Evolutionary conservation across 179 eudicot species (phyloP).

Genomic region (Dionaea muscipula): DNA sequence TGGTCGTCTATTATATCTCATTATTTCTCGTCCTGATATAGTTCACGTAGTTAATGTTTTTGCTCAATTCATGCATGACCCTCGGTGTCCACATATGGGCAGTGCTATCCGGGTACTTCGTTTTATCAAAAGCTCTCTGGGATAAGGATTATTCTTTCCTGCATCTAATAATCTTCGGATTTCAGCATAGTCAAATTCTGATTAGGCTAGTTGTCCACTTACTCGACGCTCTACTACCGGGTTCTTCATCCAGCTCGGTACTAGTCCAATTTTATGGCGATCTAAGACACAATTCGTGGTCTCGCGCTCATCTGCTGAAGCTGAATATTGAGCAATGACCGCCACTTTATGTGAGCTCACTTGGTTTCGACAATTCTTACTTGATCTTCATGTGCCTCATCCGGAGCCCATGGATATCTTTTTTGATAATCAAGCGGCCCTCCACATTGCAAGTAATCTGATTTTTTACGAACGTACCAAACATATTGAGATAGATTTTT

Average conservation of each 20-base stretch:
- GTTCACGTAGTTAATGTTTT: neutral
- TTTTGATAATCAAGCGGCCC: neutral
- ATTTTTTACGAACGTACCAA: neutral
- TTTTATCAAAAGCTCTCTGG: no score
- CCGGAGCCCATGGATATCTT: neutral
- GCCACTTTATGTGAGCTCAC: neutral
- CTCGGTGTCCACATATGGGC: neutral
- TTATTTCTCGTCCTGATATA: neutral
- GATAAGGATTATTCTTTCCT: neutral
- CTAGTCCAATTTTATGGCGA: neutral
- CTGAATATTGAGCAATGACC: neutral
- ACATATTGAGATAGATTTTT: slow-evolving; percentile 1
- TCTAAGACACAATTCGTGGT: neutral
- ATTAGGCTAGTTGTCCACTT: neutral
- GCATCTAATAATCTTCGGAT: neutral
- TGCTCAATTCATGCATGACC: neutral
- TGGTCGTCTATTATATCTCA: neutral
- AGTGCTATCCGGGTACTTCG: no score
- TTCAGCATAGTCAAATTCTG: neutral
- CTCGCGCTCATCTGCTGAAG: neutral
- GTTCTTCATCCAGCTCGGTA: neutral
- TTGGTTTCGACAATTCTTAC: neutral
- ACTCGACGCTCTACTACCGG: neutral
- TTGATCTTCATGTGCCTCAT: neutral
- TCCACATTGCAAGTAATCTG: neutral